phyloP scores from a whole-genome alignment of 2,329 filamentous ascomycete genomes.

The Penicillium sp. region DNA sequence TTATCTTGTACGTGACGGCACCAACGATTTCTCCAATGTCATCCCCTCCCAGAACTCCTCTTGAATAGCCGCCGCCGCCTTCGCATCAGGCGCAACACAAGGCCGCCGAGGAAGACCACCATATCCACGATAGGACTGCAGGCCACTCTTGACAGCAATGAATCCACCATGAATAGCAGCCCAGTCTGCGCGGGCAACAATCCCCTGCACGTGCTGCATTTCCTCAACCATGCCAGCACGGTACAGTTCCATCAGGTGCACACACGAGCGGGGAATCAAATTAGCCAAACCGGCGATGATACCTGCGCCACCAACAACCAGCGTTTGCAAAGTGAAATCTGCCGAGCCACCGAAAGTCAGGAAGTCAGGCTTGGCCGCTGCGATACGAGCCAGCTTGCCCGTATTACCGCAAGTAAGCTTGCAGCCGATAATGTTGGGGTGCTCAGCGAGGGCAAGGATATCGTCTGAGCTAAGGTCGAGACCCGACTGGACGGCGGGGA shows the following conservation, averaged over 20 bases:
- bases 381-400: constrained; percentile 65
- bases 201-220: constrained; percentile 69
- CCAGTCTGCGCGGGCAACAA: constrained; percentile 78
- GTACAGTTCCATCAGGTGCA: constrained; percentile 73
- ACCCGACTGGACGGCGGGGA: constrained; percentile 63
- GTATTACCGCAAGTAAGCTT: constrained; percentile 73
- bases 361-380: constrained; percentile 54
- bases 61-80: constrained; percentile 33
- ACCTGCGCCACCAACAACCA: constrained; percentile 72
- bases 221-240: constrained; percentile 69
- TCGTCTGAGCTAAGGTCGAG: constrained; percentile 65
- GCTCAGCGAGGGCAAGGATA: constrained; percentile 55
- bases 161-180: constrained; percentile 76
- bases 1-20: constrained; percentile 18
- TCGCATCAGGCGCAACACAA: constrained; percentile 47
- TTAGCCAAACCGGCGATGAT: constrained; percentile 86
- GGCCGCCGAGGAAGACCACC: constrained; percentile 72
- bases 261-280: constrained; percentile 77
- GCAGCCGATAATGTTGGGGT: constrained; percentile 64
- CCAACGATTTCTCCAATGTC: constrained; percentile 36
- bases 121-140: constrained; percentile 78
- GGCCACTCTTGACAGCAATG: constrained; percentile 78
- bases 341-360: constrained; percentile 85
- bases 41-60: constrained; percentile 39
- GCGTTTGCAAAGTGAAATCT: constrained; percentile 80